phyloP scores from a whole-genome alignment of 306 rosid species.

The Dalbergia cultrata region DNA sequence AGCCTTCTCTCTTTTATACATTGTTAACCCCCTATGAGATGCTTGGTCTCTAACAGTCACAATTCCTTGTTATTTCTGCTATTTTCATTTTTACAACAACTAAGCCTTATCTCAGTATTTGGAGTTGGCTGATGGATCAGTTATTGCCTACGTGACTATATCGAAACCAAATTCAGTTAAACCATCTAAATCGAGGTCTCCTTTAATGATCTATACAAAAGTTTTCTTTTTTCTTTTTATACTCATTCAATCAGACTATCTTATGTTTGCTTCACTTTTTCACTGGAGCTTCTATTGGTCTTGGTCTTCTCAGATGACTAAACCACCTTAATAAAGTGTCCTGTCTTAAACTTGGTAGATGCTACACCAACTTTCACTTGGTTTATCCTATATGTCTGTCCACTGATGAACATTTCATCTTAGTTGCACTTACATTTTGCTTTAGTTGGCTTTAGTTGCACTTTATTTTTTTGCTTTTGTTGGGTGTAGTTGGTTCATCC shows the following conservation, averaged over 20 bases:
- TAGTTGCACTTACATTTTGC: not conserved
- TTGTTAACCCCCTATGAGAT: no score
- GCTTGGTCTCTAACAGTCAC: no score
- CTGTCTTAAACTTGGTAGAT: not conserved
- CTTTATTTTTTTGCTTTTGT: no score
- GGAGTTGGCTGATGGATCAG: not conserved
- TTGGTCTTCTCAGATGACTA: not conserved
- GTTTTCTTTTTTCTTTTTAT: not conserved
- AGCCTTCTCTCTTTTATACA: no score
- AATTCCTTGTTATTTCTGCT: conserved; percentile 35
- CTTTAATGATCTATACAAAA: not conserved
- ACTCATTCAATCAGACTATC: not conserved
- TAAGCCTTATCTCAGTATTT: not conserved
- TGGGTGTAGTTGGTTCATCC: no score
- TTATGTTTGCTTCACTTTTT: not conserved
- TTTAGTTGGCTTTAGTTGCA: not conserved
- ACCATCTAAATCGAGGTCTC: not conserved
- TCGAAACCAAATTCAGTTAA: not conserved
- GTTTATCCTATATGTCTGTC: not conserved
- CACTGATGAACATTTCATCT: not conserved
- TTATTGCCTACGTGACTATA: conserved; percentile 8
- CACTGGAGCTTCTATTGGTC: not conserved
- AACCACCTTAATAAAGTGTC: not conserved
- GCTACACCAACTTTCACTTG: not conserved
- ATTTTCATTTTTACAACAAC: conserved; percentile 16